A percentile compares a stretch with the other conserved stretches of the same genome.
These are phyloP conservation scores for Entrophospora sp. DNA, from an alignment of 192 early-diverging fungal species.

Conservation along the genomic window DNA sequence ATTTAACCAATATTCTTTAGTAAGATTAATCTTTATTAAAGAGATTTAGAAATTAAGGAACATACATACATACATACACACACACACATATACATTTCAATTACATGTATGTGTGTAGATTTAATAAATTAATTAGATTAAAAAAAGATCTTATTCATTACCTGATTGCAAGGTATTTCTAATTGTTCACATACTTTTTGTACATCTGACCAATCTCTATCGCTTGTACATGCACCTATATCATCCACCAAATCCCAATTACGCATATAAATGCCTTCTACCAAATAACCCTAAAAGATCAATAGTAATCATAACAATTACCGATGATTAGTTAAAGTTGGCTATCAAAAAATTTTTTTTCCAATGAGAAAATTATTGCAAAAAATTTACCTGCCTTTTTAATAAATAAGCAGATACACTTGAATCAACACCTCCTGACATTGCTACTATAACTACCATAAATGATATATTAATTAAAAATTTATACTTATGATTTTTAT, in stretches of 20 bases:
- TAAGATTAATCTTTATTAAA: slow-evolving; percentile 56
- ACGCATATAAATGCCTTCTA: slow-evolving; percentile 84
- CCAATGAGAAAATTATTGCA: not conserved
- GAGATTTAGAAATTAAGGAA: too few relatives aligned
- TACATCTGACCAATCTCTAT: slow-evolving; percentile 71
- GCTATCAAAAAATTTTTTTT: not conserved
- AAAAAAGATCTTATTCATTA: not conserved
- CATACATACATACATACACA: too few relatives aligned
- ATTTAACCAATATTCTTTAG: slow-evolving; percentile 83
- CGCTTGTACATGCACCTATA: slow-evolving; percentile 62
- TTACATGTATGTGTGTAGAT: too few relatives aligned
- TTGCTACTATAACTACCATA: slow-evolving; percentile 58
- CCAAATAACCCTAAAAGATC: slow-evolving; percentile 38
- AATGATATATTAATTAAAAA: not conserved
- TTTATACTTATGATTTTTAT: not conserved
- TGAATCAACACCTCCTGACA: slow-evolving; percentile 96
- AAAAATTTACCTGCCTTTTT: slow-evolving; percentile 34
- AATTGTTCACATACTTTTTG: slow-evolving; percentile 60
- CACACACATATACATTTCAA: too few relatives aligned
- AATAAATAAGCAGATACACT: slow-evolving; percentile 77
- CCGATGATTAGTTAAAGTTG: too few relatives aligned
- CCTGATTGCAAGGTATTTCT: slow-evolving; percentile 44
- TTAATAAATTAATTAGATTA: not conserved
- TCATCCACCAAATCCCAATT: slow-evolving; percentile 93
- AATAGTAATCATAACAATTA: too few relatives aligned